These are phyloP conservation scores for Cylindrotheca fusiformis DNA, from an alignment of 108 stramenopile species.

Conservation along the genomic window DNA sequence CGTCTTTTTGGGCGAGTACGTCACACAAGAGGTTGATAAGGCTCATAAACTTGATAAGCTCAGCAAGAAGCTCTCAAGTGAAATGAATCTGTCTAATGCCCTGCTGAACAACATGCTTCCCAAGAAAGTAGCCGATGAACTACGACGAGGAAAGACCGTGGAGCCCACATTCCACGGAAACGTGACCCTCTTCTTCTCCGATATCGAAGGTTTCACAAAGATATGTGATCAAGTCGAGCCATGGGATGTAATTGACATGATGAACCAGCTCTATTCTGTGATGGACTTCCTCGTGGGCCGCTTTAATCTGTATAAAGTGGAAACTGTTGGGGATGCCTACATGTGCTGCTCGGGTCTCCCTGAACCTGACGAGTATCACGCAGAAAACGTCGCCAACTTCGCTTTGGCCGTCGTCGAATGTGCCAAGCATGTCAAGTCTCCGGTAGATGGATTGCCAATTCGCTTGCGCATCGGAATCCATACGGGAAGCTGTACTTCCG, in stretches of 20 bases:
- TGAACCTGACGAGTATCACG: constrained; percentile 36
- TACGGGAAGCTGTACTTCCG: constrained; percentile 1
- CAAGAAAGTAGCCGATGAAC: constrained; percentile 15
- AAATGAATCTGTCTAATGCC: constrained; percentile 38
- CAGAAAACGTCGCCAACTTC: constrained; percentile 46
- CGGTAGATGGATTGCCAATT: constrained; percentile 19
- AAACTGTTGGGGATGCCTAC: constrained; percentile 5
- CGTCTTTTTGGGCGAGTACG: constrained; percentile 44
- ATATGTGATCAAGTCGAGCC: constrained; percentile 34
- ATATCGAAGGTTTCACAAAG: constrained; percentile 40
- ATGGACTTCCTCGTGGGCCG: constrained; percentile 36
- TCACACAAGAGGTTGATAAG: constrained; percentile 26
- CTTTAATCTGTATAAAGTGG: constrained; percentile 34
- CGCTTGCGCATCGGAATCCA: constrained; percentile 2
- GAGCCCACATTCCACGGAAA: constrained; percentile 26
- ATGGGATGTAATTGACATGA: constrained; percentile 49
- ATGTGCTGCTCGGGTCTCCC: constrained; percentile 34
- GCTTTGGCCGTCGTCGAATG: constrained; percentile 38
- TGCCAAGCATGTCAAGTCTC: constrained; percentile 25
- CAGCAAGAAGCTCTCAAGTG: constrained; percentile 24
- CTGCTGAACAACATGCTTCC: constrained; percentile 37
- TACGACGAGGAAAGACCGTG: constrained; percentile 29
- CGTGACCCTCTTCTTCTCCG: constrained; percentile 22
- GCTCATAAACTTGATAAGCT: constrained; percentile 43
- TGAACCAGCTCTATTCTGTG: constrained; percentile 40